Base-by-base conservation (phyloP, 2,329 filamentous ascomycete genomes). In the Colletotrichum eleusines region DNA sequence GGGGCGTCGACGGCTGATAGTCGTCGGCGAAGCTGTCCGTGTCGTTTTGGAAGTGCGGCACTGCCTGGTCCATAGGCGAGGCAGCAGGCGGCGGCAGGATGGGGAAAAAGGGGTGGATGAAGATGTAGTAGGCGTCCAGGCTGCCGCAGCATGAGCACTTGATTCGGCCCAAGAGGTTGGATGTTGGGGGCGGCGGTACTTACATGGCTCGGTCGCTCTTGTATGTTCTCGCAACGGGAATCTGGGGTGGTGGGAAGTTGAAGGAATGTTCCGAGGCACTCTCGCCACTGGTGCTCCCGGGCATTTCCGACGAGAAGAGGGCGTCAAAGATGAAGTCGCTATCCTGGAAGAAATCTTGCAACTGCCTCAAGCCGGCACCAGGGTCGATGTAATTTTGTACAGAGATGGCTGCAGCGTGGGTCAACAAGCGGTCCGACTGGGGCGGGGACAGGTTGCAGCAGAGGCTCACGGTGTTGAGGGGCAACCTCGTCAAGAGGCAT, bases 61-160 rank as follows among this genome's bases (percentile, higher is more conserved):
- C 70, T 6, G 80, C 76, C 63, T 81, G 77, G 69, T 80, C 82
- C 40, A 77, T 72, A 16, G 81, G 76, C 35, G 75, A 71, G 35
- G 71, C 71, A 26, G 77, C 76, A 7, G 84, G 84, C 2, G 85
- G 78, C 16, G 85, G 85, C 2, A 87, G 75, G 44, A 87, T 84
- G 4, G 85, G 85, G 23, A 87, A 83, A 69, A 81, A 87, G 0
- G 84, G 81, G 70, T 87, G 85, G 66, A 87, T 84, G 80, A 83
- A 87, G 66, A 84, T 80, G 71, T 87, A 87, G 74, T 87, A 87
- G 5, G 84, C 85, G 68, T 85, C 82, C 26, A 86, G 77, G 57
- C 76, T 78, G 23, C 9, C 33, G 3, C 4, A 20, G 5, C 2
- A 20, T 26, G 38, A 38, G 64, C 63, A 18, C 53, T 66, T 59